phyloP scores from a whole-genome alignment of 2,329 filamentous ascomycete species.

The Thermochaetoides dissita region DNA sequence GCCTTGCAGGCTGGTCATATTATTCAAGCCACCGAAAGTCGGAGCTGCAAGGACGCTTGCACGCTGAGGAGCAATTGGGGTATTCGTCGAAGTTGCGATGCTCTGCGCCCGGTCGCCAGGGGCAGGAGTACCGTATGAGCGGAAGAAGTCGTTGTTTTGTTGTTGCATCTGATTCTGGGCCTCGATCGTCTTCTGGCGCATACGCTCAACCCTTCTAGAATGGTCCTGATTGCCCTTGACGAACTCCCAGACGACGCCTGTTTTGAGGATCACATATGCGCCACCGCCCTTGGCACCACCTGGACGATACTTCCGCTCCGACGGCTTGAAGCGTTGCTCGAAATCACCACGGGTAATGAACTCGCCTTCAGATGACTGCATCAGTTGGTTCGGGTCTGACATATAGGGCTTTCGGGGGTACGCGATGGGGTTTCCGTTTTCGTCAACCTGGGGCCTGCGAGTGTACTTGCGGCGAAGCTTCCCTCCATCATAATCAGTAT shows the following conservation, averaged over 20 bases:
- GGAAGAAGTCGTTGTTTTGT: background rate
- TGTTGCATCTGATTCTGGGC: background rate
- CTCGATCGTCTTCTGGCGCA: background rate
- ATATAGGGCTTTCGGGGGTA: background rate
- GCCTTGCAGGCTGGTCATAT: no score
- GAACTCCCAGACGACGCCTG: constrained; percentile 6
- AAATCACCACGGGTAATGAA: constrained; percentile 3
- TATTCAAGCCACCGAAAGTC: no score
- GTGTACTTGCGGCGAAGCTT: background rate
- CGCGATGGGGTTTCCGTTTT: background rate
- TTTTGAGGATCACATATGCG: constrained; percentile 1
- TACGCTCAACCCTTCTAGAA: background rate
- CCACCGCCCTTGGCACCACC: constrained; percentile 3
- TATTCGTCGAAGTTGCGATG: no score
- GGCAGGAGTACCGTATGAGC: background rate
- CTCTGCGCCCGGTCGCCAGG: no score
- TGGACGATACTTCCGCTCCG: constrained; percentile 1
- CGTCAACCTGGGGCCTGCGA: background rate
- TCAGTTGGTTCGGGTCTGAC: background rate
- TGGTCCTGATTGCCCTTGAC: background rate
- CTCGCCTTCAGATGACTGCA: constrained; percentile 4
- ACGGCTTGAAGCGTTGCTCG: background rate
- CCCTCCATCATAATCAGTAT: background rate
- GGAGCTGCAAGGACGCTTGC: no score
- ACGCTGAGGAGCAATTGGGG: no score